Conservation (phyloP, 805 yeast species). For the Candida silvicultrix region DNA sequence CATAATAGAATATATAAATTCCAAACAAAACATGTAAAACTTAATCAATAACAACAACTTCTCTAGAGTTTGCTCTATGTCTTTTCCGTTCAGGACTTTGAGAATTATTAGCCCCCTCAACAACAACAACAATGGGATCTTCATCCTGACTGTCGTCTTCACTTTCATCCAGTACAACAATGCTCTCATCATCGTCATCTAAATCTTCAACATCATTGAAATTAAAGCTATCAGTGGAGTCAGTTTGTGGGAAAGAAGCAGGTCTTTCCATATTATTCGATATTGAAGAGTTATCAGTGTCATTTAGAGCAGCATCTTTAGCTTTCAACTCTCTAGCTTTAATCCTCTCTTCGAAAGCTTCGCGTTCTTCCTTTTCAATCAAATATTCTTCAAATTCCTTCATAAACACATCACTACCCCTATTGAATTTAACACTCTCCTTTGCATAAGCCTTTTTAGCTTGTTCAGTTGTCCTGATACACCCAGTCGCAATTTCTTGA, state of each 20-base stretch:
- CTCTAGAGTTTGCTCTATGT: background rate
- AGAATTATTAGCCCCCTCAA: background rate
- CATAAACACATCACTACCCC: conserved; percentile 48
- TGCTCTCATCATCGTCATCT: background rate
- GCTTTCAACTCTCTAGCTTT: background rate
- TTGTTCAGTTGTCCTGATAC: conserved; percentile 53
- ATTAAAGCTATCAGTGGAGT: background rate
- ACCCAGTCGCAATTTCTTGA: conserved; percentile 77
- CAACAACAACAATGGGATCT: background rate
- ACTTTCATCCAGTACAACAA: background rate
- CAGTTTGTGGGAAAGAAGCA: no score
- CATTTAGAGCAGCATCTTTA: background rate
- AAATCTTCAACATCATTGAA: background rate
- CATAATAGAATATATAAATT: no score
- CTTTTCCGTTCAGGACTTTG: background rate
- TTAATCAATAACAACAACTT: background rate
- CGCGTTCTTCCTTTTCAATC: background rate
- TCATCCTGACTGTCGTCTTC: background rate
- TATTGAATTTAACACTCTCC: conserved; percentile 52
- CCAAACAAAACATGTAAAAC: no score
- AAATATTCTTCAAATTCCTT: conserved; percentile 35
- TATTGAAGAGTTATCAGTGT: no score
- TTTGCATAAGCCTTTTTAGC: conserved; percentile 49
- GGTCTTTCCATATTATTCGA: no score
- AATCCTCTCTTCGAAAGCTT: background rate